A percentile compares a stretch with the other conserved stretches of the same genome.
Conservation (phyloP, 177 flowering plant species). For the Vitis hybrid region DNA sequence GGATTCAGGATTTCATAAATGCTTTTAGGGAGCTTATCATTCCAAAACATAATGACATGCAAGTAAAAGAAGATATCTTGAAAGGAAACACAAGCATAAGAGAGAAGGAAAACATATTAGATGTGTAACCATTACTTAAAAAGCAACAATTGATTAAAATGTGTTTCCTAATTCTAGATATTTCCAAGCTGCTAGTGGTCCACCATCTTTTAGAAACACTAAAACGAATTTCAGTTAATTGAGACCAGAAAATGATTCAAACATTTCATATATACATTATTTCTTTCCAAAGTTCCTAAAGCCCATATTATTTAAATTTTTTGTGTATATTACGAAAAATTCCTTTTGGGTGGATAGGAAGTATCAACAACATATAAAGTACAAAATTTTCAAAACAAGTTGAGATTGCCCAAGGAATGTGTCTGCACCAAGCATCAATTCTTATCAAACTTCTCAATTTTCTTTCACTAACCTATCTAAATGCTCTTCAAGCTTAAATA, state of each 20-base stretch:
- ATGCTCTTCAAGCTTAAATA: slow-evolving; percentile 95
- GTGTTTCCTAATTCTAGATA: too few relatives aligned
- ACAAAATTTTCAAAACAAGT: neutral
- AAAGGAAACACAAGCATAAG: neutral
- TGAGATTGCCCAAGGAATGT: slow-evolving; percentile 2
- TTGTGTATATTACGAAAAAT: neutral
- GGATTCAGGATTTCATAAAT: neutral
- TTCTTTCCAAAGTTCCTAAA: neutral
- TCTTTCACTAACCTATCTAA: slow-evolving; percentile 69
- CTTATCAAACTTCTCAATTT: neutral
- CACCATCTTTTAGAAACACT: too few relatives aligned
- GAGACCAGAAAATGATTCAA: too few relatives aligned
- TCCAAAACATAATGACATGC: neutral
- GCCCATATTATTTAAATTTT: neutral
- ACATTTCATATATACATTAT: neutral
- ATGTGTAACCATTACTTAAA: neutral
- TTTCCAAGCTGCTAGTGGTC: too few relatives aligned
- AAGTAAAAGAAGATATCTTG: neutral
- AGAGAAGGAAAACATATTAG: neutral
- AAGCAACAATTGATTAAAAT: too few relatives aligned
- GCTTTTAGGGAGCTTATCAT: neutral
- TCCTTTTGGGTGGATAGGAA: neutral
- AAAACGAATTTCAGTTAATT: too few relatives aligned
- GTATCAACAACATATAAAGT: neutral
- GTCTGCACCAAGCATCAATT: slow-evolving; percentile 1